Evolutionary conservation across 805 yeast genomes (phyloP).

Genomic region (Peterozyma toletana): DNA sequence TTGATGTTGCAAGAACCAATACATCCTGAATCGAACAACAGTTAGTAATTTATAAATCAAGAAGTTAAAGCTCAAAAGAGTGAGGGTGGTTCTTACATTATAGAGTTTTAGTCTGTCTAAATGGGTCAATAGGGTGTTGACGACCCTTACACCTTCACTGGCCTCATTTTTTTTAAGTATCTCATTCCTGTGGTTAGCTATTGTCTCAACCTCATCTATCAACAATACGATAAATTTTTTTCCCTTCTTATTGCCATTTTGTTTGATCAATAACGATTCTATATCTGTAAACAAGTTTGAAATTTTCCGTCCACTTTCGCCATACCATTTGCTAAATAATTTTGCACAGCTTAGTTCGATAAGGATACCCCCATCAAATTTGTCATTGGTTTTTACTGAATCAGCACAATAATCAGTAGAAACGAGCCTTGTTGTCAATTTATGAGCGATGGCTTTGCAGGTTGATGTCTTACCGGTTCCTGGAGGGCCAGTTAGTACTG

Average conservation of each 20-base stretch:
- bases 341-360: constrained; percentile 30
- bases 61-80: neutral
- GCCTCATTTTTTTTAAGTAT: constrained; percentile 29
- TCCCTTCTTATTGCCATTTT: constrained; percentile 5
- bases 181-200: constrained; percentile 28
- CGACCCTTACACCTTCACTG: constrained; percentile 29
- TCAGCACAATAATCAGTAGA: neutral
- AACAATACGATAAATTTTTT: constrained; percentile 23
- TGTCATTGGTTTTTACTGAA: neutral
- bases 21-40: constrained; percentile 18
- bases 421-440: constrained; percentile 23
- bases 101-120: constrained; percentile 25
- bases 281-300: constrained; percentile 24
- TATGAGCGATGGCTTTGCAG: constrained; percentile 32
- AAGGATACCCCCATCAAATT: constrained; percentile 18
- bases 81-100: neutral
- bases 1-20: constrained; percentile 31
- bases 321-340: constrained; percentile 36
- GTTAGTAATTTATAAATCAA: neutral
- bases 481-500: constrained; percentile 30
- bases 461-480: constrained; percentile 38
- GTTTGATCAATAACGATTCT: constrained; percentile 16
- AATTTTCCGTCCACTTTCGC: constrained; percentile 33
- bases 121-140: constrained; percentile 31
- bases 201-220: constrained; percentile 36